Evolutionary conservation across 495 filamentous ascomycete genomes (phyloP).

Genomic region (Aspergillus wentii): DNA sequence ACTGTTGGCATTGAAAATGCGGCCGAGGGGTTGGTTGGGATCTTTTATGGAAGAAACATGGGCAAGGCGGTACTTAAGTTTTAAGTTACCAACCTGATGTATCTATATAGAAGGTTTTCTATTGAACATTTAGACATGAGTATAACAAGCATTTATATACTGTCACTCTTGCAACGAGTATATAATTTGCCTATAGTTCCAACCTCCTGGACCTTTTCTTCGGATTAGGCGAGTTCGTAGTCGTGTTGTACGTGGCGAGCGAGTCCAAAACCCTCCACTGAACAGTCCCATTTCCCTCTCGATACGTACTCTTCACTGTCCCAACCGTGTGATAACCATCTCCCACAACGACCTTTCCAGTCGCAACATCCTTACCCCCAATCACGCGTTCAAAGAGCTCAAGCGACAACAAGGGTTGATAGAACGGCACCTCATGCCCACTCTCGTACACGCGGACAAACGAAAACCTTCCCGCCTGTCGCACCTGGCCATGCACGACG

Average conservation of each 20-base stretch:
- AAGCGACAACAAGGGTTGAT: constrained; percentile 59
- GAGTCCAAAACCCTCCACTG: constrained; percentile 42
- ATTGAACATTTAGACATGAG: no score
- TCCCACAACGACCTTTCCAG: constrained; percentile 36
- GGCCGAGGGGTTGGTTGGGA: constrained; percentile 70
- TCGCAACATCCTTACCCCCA: constrained; percentile 54
- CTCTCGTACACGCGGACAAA: constrained; percentile 67
- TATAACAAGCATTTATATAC: no score
- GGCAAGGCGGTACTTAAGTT: constrained; percentile 86
- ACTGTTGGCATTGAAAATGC: constrained; percentile 85
- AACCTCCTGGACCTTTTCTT: no score
- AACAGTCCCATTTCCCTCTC: constrained; percentile 55
- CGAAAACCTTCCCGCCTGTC: constrained; percentile 63
- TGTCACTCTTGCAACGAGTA: no score
- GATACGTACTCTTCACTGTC: constrained; percentile 43
- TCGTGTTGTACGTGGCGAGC: constrained; percentile 52
- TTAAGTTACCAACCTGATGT: no score
- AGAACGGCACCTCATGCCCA: constrained; percentile 68
- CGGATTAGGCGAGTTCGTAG: constrained; percentile 41
- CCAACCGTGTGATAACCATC: constrained; percentile 44
- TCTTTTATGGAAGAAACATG: constrained; percentile 84
- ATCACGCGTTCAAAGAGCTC: constrained; percentile 57
- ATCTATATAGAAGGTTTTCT: no score
- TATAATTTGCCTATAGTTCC: no score
- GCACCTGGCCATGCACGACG: constrained; percentile 58